Percentiles rank a stretch among this genome's conserved stretches.
Evolutionary conservation across 2,329 filamentous ascomycete species (phyloP).

Genomic region (Colletotrichum tabaci): DNA sequence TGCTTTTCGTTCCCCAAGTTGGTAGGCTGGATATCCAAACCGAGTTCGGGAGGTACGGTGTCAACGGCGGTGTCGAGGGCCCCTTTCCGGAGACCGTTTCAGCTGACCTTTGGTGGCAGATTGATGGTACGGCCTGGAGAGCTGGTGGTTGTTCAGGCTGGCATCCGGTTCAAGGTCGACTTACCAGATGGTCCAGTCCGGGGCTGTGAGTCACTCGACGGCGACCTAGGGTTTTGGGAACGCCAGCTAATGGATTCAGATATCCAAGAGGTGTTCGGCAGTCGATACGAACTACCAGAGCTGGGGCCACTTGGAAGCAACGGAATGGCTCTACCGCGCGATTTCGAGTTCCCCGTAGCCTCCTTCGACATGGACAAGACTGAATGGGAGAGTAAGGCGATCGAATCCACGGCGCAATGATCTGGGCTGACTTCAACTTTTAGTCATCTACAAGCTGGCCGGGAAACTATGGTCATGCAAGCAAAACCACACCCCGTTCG

Average conservation of each 20-base stretch:
- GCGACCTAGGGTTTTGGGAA: background rate
- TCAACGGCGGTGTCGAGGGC: slow-evolving; percentile 43
- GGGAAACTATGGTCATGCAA: slow-evolving; percentile 71
- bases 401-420: background rate
- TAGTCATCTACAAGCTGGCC: slow-evolving; percentile 70
- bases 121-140: slow-evolving; percentile 74
- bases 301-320: slow-evolving; percentile 76
- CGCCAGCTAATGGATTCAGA: slow-evolving; percentile 49
- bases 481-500: slow-evolving; percentile 75
- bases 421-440: slow-evolving; percentile 5
- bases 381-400: slow-evolving; percentile 44
- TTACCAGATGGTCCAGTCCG: slow-evolving; percentile 70
- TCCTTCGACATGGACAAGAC: slow-evolving; percentile 56
- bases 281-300: slow-evolving; percentile 74
- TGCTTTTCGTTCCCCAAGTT: slow-evolving; percentile 74
- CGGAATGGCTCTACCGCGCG: slow-evolving; percentile 73
- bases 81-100: slow-evolving; percentile 21
- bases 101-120: slow-evolving; percentile 20
- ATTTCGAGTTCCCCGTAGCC: slow-evolving; percentile 75
- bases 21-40: slow-evolving; percentile 77
- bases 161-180: slow-evolving; percentile 71
- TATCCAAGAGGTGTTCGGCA: slow-evolving; percentile 76
- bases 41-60: slow-evolving; percentile 68
- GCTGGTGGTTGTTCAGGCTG: slow-evolving; percentile 75
- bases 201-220: slow-evolving; percentile 58